Conservation (phyloP, 2,329 filamentous ascomycete species). For the Sporothrix brasiliensis region DNA sequence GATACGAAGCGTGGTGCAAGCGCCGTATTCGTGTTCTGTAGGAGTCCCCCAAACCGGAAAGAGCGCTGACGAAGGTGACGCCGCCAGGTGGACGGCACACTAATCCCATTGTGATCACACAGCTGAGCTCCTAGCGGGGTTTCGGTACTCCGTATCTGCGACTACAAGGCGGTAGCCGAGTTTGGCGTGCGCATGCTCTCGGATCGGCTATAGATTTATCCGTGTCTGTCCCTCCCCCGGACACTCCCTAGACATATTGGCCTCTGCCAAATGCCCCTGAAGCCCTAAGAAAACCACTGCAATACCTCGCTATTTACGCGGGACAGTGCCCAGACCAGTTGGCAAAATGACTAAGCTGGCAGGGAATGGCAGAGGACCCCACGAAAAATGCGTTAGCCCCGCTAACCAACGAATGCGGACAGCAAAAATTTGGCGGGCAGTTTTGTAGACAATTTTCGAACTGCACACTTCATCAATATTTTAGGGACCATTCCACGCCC, state of each 20-base stretch:
- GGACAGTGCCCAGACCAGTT: not conserved
- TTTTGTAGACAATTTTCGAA: slow-evolving; percentile 24
- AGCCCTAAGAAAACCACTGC: slow-evolving; percentile 27
- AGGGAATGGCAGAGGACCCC: slow-evolving; percentile 13
- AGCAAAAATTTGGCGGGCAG: slow-evolving; percentile 31
- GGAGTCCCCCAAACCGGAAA: slow-evolving; percentile 7
- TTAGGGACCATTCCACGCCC: slow-evolving; percentile 14
- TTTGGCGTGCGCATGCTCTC: not conserved
- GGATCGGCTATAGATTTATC: slow-evolving; percentile 22
- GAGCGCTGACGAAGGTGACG: slow-evolving; percentile 28
- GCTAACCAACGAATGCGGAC: slow-evolving; percentile 31
- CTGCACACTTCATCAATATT: slow-evolving; percentile 10
- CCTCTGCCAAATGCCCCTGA: slow-evolving; percentile 20
- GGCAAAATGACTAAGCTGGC: slow-evolving; percentile 24
- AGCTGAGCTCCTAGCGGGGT: slow-evolving; percentile 23
- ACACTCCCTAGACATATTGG: not conserved
- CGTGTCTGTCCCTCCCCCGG: not conserved
- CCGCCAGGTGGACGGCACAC: slow-evolving; percentile 21
- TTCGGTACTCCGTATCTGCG: slow-evolving; percentile 22
- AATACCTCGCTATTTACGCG: not conserved
- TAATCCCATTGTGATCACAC: not conserved
- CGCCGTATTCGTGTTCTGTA: slow-evolving; percentile 3
- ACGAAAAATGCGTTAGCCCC: slow-evolving; percentile 31
- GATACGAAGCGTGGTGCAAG: slow-evolving; percentile 2
- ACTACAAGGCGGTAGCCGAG: not conserved